phyloP scores from a whole-genome alignment of 2,329 filamentous ascomycete species.

The Diaporthe capsici region DNA sequence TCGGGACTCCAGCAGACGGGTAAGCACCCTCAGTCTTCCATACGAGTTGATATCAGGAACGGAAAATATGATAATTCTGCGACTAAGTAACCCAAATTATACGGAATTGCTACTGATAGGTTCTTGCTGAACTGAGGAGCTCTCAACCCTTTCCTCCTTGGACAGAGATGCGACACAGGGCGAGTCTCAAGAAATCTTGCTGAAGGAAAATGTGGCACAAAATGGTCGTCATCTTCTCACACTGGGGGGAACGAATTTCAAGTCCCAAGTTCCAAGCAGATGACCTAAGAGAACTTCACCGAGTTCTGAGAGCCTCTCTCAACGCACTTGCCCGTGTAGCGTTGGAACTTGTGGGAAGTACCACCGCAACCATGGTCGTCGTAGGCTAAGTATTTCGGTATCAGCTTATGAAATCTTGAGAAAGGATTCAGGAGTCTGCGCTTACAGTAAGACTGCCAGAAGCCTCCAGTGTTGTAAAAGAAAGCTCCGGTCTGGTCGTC shows the following conservation, averaged over 20 bases:
- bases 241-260: neutral
- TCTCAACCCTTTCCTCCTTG: neutral
- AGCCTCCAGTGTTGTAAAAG: slow-evolving; percentile 5
- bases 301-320: slow-evolving; percentile 9
- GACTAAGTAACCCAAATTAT: neutral
- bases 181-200: neutral
- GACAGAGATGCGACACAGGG: neutral
- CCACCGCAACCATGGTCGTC: neutral
- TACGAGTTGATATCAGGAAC: no score
- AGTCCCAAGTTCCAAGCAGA: neutral
- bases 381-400: neutral
- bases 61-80: no score
- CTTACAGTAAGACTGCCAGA: slow-evolving; percentile 20
- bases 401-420: neutral
- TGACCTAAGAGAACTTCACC: slow-evolving; percentile 1
- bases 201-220: neutral
- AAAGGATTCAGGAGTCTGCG: neutral
- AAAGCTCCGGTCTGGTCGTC: slow-evolving; percentile 9
- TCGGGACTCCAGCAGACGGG: no score
- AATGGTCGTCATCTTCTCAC: neutral
- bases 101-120: neutral
- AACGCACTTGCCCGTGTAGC: neutral
- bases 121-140: neutral
- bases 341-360: neutral
- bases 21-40: no score